Evolutionary conservation across 225 moss, liverwort and hornwort species (phyloP), one percentile per base, ranked within the genome.

Genomic region (Straminergon stramineum): DNA sequence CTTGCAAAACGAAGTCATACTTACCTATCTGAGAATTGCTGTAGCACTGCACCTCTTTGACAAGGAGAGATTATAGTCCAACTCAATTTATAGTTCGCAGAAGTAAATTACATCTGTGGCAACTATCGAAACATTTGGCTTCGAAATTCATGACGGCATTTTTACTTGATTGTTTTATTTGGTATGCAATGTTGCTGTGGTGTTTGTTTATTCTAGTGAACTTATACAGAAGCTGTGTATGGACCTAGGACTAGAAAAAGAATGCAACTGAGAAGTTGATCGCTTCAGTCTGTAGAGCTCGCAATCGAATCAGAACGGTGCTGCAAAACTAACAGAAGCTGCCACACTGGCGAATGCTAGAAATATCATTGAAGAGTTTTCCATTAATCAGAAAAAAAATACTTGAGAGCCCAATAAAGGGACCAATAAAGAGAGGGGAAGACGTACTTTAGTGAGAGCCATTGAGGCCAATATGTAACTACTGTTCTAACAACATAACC

Each of bases 361-460:
- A 82, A 88, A 83, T 43, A 63, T 30, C 71, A 60, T 79, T 34
- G 17, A n/a, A 75, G 61, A 62, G 37, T 65, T 77, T 57, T 34
- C 60, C 26, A 60, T 90, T 88, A 89, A 69, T 84, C 86, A 66
- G 89, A 63, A 24, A 11, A 52, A 81, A 89, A 55, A 79, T 83
- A 89, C 66, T 86, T 92, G 28, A 87, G 83, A 80, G 87, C 66
- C 94, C 92, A 90, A 65, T 85, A 75, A 51, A 89, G 61, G 74
- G 91, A 89, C 95, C 96, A 91, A 82, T 92, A 88, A 83, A 94
- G 70, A 87, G 90, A 78, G 37, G 95, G 95, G 79, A 93, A 95
- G 60, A 94, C 84, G 65, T 96, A 94, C 81, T 93, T 61, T 31
- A 95, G 62, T 56, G 95, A 97, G 66, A 94, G 74, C 92, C 92